phyloP scores from a whole-genome alignment of 441 rosid genomes.

The Pelargonium fulgidum region DNA sequence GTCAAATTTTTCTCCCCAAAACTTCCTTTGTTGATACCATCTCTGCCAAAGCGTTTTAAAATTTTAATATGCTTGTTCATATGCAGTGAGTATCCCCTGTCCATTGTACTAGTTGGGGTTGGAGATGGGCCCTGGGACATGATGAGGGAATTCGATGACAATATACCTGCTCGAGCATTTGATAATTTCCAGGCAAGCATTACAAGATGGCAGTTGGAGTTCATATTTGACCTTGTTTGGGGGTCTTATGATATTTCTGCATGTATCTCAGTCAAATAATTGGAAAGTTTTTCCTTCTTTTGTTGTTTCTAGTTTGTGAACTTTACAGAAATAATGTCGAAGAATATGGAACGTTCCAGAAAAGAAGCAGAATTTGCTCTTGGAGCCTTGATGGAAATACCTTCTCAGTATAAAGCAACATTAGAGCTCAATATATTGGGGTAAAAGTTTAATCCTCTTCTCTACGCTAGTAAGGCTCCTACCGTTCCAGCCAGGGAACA shows the following conservation, averaged over 20 bases:
- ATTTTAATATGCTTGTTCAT: slow-evolving; percentile 18
- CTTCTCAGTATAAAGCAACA: slow-evolving; percentile 85
- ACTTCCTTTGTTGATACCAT: slow-evolving; percentile 1
- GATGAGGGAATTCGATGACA: slow-evolving; percentile 93
- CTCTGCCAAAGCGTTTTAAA: slow-evolving; percentile 17
- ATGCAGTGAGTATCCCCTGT: slow-evolving; percentile 75
- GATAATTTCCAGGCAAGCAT: slow-evolving; percentile 73
- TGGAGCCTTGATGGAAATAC: slow-evolving; percentile 88
- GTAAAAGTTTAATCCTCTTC: slow-evolving; percentile 30
- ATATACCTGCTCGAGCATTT: slow-evolving; percentile 81
- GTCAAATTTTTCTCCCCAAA: slow-evolving; percentile 26
- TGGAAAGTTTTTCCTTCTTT: slow-evolving; percentile 2
- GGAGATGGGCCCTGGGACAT: slow-evolving; percentile 99
- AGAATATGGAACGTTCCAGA: slow-evolving; percentile 43
- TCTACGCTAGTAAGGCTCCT: background rate
- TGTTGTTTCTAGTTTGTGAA: slow-evolving; percentile 67
- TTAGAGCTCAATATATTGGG: slow-evolving; percentile 73
- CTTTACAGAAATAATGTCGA: slow-evolving; percentile 78
- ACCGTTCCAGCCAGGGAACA: background rate
- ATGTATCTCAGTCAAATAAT: background rate
- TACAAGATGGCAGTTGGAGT: background rate
- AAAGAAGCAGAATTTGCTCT: slow-evolving; percentile 87
- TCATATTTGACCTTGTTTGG: background rate
- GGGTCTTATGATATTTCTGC: background rate
- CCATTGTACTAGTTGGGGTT: slow-evolving; percentile 87